Base-by-base conservation (phyloP, 306 rosid species). In the Acacia melanoxylon region DNA sequence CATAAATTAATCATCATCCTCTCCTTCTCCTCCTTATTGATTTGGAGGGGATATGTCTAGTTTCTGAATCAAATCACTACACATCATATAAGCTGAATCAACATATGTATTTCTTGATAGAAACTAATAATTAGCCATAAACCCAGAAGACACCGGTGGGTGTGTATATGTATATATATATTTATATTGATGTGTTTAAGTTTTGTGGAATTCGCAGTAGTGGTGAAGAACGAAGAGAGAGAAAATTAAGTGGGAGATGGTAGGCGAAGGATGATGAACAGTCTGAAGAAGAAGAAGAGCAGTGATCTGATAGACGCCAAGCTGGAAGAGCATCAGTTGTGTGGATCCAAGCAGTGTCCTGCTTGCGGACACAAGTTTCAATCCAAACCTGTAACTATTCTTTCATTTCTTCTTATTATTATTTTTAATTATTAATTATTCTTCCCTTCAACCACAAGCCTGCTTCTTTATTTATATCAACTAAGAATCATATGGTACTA, bases 291-390 rank as follows among this genome's bases (percentile, higher is more conserved):
- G 63, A 87, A 87, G 58, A 87, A 95, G 52, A 12, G 48, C 82
- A 87, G 92, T 75, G 95, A 91, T 91, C 94, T 92, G 68, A 89
- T 96, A 84, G 99, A 96, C 91, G 93, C 99, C 1, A 96, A 93
- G 93, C 97, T 96, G 4, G 99, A 91, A 89, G 94, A 93, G 70
- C 97, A 96, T 89, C 97, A 93, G 81, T 82, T 89, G 83, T 96
- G 99, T 90, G 97, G 93, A 91, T 93, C 99, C 86, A 96, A 96
- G 81, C 98, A 92, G 80, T 93, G 98, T 73, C 98, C 98, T 14
- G 91, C 92, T 65, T 96, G 99, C 61, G 99, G 99, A 14, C 99
- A 93, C 83, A 92, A 89, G 80, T 91, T 96, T 66, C 89, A 96
- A 86, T 90, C 83, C 76, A 95, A 94, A 80, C 94, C 97, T 89